Evolutionary conservation across 169 alveolate genomes (phyloP), one percentile per base, ranked within the genome.

Genomic region (Babesia bigemina): DNA sequence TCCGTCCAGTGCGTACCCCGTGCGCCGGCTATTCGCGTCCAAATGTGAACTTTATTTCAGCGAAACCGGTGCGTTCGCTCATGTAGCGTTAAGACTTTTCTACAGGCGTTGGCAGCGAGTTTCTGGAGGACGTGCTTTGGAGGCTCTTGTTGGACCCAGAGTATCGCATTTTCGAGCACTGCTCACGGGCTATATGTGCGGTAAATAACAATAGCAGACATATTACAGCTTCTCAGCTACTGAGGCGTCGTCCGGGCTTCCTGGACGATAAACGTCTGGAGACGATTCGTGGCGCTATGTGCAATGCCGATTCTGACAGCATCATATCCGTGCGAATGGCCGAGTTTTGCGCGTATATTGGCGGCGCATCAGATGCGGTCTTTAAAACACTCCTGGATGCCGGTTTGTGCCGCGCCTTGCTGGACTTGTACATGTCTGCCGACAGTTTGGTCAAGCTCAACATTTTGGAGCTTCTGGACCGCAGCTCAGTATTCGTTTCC

Each of bases 391-490:
- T 79, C 42, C 26, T 65, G 24, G 75, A 44, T 26, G 58, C 50
- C 11, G 83, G 78, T 17, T 52, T 67, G 7, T 79, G 60, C 63
- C 16, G 55, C n/a, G 70, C 49, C 24, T 42, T 79, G 45, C 70
- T 79, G 26, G 28, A 26, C 33, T 26, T 63, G 16, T 79, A 70
- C 62, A 50, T 79, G 70, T 10, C 28, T 13, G 73, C 48, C 24
- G 87, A 79, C 76, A 45, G 33, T 19, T 29, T 79, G 75, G 77
- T 72, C 16, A 69, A 57, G 77, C 56, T 79, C 17, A 79, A 70
- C 81, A 70, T 75, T 44, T 48, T 79, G 70, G 87, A 79, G 75
- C 63, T 79, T 33, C 29, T 79, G 75, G 87, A 60, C 9, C 45
- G 70, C 22, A 22, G 19, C 44, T 28, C 74, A n/a, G 60, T 44